Base-by-base conservation (phyloP, 2,329 filamentous ascomycete genomes). In the Periconia sp. region DNA sequence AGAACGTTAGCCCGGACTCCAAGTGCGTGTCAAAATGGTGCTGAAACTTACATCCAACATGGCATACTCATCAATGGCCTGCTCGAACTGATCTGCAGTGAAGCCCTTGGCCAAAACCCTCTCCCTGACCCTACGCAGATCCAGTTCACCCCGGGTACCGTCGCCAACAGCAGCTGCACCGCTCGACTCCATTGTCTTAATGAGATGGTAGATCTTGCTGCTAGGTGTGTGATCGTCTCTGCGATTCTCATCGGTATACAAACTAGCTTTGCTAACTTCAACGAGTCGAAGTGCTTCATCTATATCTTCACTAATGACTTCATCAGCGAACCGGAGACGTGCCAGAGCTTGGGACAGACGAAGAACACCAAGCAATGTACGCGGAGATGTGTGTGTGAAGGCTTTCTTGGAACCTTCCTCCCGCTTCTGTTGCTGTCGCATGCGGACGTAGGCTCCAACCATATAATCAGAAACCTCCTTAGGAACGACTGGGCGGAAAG, bases 71-170 rank as follows among this genome's bases (percentile, higher is more conserved):
- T 96, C 87, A 66, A 99, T 79, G 15, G 92, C 87, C 56, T 82
- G 82, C 63, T 88, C 80, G 75, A 96, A 91, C 71, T 99, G 92
- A 71, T 97, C 90, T 54, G 91, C 87, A 0, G 92, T 99, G 71
- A 96, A 99, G 3, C 94, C 94, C 80, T 96, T 96, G 39, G 92
- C 94, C 60, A 97, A 80, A 21, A 99, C 91, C 54, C 94, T 78
- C 72, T 96, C 92, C 68, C 92, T 84, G 47, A 99, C 89, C 72
- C 90, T 88, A 56, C 88, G 83, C 77, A 99, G 81, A 70, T 87
- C 94, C 59, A 99, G 74, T 71, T 96, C 92, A 15, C 88, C 77
- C 57, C 81, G 57, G 67, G 65, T 79, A 19, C 89, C 90, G 33
- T 90, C 85, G 29, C 88, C 85, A 57, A 92, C 91, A 43, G 83